Evolutionary conservation across 106 monocot genomes (phyloP).

Genomic region (Gastrodia elata): DNA sequence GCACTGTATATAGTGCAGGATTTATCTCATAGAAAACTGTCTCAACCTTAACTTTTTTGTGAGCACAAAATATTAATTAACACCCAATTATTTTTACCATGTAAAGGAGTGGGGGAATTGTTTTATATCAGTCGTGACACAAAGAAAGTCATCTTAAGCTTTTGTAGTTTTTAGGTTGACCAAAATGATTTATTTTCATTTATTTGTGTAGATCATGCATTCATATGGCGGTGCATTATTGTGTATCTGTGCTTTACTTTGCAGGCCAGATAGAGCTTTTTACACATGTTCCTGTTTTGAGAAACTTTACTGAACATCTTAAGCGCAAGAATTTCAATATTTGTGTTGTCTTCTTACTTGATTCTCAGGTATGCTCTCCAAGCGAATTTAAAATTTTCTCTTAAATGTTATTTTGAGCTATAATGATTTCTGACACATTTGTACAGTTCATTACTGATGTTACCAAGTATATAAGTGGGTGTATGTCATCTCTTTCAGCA

Average conservation of each 20-base stretch:
- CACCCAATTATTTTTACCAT: not conserved
- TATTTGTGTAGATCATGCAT: not conserved
- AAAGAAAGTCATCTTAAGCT: not conserved
- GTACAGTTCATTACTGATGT: slow-evolving; percentile 88
- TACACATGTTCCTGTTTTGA: slow-evolving; percentile 81
- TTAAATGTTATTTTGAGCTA: not conserved
- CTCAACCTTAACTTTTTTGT: not conserved
- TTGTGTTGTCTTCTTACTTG: slow-evolving; percentile 83
- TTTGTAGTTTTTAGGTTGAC: not conserved
- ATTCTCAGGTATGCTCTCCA: slow-evolving; percentile 68
- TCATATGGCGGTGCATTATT: not conserved
- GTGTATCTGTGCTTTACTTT: slow-evolving; percentile 3
- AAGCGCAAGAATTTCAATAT: slow-evolving; percentile 80
- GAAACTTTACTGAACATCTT: slow-evolving; percentile 77
- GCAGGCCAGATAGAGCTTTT: slow-evolving; percentile 98
- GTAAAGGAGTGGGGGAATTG: not conserved
- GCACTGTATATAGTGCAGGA: too few relatives aligned
- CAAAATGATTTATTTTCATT: not conserved
- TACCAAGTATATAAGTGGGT: slow-evolving; percentile 93
- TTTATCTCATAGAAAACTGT: too few relatives aligned
- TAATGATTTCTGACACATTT: not conserved
- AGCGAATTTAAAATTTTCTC: not conserved
- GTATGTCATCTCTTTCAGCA: slow-evolving; percentile 91
- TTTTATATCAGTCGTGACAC: not conserved
- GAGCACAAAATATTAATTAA: not conserved